Conservation (phyloP, 495 filamentous ascomycete species). For the Hamigera avellanea region DNA sequence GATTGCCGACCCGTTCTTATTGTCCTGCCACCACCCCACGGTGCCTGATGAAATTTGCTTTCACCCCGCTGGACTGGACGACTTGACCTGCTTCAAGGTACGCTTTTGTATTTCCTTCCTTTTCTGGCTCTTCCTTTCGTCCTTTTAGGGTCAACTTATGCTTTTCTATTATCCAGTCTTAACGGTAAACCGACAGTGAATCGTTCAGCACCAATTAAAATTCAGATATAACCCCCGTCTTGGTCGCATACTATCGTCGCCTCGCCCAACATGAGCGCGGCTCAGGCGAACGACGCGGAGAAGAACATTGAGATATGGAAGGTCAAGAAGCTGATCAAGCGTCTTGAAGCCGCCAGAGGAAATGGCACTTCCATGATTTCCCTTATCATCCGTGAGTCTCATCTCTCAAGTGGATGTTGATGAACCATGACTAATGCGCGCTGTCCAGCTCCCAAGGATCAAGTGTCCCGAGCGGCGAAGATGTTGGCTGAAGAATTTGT, state of each 20-base stretch:
- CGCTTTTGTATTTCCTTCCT: slow-evolving; percentile 6
- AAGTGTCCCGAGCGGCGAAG: slow-evolving; percentile 89
- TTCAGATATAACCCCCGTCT: too few species aligned
- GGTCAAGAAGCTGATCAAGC: slow-evolving; percentile 96
- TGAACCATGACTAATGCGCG: neutral
- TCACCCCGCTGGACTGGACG: slow-evolving; percentile 16
- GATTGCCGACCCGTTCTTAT: slow-evolving; percentile 8
- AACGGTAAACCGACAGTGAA: too few species aligned
- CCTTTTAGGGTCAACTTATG: too few species aligned
- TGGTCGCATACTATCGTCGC: slow-evolving; percentile 22
- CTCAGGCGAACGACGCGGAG: slow-evolving; percentile 85
- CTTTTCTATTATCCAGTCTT: too few species aligned
- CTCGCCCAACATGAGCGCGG: slow-evolving; percentile 72
- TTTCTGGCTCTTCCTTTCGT: neutral
- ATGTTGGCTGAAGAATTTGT: slow-evolving; percentile 99
- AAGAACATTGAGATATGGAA: slow-evolving; percentile 88
- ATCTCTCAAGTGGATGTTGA: too few species aligned
- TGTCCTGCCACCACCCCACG: slow-evolving; percentile 27
- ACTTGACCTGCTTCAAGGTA: slow-evolving; percentile 14
- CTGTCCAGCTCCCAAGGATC: slow-evolving; percentile 80
- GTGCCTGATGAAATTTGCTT: slow-evolving; percentile 30
- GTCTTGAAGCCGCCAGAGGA: slow-evolving; percentile 81
- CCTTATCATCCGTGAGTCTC: slow-evolving; percentile 79
- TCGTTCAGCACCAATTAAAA: too few species aligned
- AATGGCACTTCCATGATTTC: slow-evolving; percentile 99